These are phyloP conservation scores for Trichoderma pleuroti DNA, from an alignment of 2,329 filamentous ascomycete genomes.

Conservation along the genomic window DNA sequence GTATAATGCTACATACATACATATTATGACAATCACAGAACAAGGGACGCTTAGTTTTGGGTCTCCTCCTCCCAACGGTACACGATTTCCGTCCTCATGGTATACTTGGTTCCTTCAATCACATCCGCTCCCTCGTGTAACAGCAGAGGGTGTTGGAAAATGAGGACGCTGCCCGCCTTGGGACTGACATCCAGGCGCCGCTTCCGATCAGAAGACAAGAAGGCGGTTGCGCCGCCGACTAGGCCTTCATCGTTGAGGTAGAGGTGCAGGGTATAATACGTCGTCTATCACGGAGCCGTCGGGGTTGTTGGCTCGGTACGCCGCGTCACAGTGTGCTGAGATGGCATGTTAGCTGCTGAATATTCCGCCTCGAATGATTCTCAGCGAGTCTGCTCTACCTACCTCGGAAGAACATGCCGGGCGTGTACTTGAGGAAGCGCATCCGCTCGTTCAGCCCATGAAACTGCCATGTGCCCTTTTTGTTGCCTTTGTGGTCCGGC, in stretches of 20 bases:
- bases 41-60: not conserved
- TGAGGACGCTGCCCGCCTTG: conserved; percentile 54
- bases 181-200: conserved; percentile 52
- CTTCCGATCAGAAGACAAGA: conserved; percentile 42
- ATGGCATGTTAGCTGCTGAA: not conserved
- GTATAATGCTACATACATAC: not conserved
- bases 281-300: conserved; percentile 47
- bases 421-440: conserved; percentile 69
- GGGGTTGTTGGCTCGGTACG: conserved; percentile 41
- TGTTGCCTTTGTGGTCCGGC: conserved; percentile 24
- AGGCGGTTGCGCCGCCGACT: conserved; percentile 54
- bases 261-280: conserved; percentile 54
- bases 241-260: conserved; percentile 40
- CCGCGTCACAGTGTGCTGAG: conserved; percentile 65
- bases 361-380: not conserved
- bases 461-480: conserved; percentile 40
- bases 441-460: conserved; percentile 65
- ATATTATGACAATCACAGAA: not conserved
- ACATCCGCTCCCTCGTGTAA: conserved; percentile 55
- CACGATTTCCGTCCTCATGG: conserved; percentile 54
- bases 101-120: conserved; percentile 50
- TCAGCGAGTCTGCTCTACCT: conserved; percentile 19
- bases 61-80: conserved; percentile 35
- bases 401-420: conserved; percentile 69
- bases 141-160: conserved; percentile 55